Evolutionary conservation across 345 rosid species (phyloP), one percentile per base, ranked within the genome.

Genomic region (Salix purpurea): DNA sequence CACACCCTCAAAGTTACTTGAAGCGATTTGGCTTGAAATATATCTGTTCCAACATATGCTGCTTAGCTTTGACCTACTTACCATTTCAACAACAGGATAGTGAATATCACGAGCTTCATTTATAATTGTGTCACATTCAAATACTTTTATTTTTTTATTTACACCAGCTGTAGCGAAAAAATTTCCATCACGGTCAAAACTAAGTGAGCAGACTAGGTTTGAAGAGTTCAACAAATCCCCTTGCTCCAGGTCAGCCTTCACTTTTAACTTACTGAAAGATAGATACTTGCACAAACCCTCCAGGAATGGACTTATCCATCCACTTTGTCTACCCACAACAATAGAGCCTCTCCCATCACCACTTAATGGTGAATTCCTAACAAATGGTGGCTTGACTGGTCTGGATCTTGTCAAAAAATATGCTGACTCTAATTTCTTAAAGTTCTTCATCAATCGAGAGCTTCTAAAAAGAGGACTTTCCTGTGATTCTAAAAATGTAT

Each of bases 1-100:
- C 42, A 91, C 92, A 26, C 99, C 99, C 80, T 96, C 98, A 72
- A 96, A 92, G 88, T 96, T 96, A 77, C 99, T 96, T n/a, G 97
- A 93, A 64, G 97, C 98, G 79, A 96, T 86, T 79, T 92, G 98
- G 81, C 94, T 91, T 82, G 93, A 93, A 56, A 93, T 93, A 81
- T 96, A 96, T 71, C 86, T 90, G 80, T 92, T 96, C 98, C 97
- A 96, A 81, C 99, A 91, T 70, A 91, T 67, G 76, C 95, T 84
- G 89, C 99, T 96, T 58, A 96, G 84, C 84, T 88, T 96, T 30
- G 99, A 92, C 46, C 90, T 82, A 76, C 96, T 78, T 37, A 88
- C 90, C 90, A 96, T 86, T 86, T 96, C 99, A 80, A 88, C 97
- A 56, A 92, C 97, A 3, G 97, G 99, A 78, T 93, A 96, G 86